These are phyloP conservation scores for Arachnomyces sp. DNA, from an alignment of 2,329 filamentous ascomycete species.

Conservation along the genomic window DNA sequence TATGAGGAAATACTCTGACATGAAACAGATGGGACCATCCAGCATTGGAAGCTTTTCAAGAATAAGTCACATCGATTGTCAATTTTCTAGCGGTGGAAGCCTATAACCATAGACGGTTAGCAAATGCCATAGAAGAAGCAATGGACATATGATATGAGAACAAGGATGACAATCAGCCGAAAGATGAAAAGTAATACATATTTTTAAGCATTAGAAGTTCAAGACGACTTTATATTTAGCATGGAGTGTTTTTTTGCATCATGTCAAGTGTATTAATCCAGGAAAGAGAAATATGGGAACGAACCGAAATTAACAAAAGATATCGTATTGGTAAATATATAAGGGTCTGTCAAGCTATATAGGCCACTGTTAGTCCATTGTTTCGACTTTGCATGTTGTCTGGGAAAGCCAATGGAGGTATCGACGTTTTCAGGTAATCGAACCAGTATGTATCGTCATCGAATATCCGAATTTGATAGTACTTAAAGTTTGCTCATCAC, in stretches of 20 bases:
- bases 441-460: conserved; percentile 40
- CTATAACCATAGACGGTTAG: conserved; percentile 13
- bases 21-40: conserved; percentile 37
- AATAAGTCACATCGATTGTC: conserved; percentile 17
- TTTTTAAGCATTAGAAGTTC: conserved; percentile 44
- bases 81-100: conserved; percentile 18
- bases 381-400: background rate
- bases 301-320: conserved; percentile 11
- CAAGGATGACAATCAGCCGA: conserved; percentile 42
- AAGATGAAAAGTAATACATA: conserved; percentile 58
- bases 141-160: conserved; percentile 2
- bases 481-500: conserved; percentile 39
- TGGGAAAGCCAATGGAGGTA: background rate
- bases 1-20: too few relatives aligned
- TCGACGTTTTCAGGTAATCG: conserved; percentile 36
- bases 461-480: conserved; percentile 44
- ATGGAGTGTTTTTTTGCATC: conserved; percentile 54
- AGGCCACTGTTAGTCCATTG: background rate
- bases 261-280: conserved; percentile 27
- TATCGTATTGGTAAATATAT: conserved; percentile 9
- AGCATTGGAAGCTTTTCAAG: conserved; percentile 36
- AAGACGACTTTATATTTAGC: conserved; percentile 51
- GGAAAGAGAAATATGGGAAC: conserved; percentile 6
- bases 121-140: conserved; percentile 9
- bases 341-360: background rate